A percentile compares a stretch with the other conserved stretches of the same genome.
phyloP scores from a whole-genome alignment of 2,329 filamentous ascomycete genomes.

The Hymenoscyphus repandus region DNA sequence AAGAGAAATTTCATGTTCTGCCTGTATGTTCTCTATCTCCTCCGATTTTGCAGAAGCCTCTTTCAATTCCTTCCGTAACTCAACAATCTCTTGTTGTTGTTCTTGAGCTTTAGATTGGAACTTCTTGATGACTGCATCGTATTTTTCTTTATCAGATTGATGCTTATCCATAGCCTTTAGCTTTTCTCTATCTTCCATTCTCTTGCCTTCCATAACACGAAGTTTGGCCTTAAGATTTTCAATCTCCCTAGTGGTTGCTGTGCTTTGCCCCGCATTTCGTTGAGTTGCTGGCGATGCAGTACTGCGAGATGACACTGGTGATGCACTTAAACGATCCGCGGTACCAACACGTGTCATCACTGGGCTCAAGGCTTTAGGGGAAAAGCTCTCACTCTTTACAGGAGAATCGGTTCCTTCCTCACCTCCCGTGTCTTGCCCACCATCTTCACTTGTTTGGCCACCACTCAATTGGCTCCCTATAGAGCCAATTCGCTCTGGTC shows the following conservation, averaged over 20 bases:
- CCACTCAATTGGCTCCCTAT: constrained; percentile 29
- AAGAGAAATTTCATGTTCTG: constrained; percentile 77
- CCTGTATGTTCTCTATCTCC: constrained; percentile 66
- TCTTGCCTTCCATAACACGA: constrained; percentile 80
- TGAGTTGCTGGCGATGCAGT: constrained; percentile 22
- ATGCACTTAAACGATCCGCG: constrained; percentile 17
- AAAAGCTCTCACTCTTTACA: constrained; percentile 37
- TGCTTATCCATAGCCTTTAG: constrained; percentile 72
- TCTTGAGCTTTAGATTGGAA: constrained; percentile 84
- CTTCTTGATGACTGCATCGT: constrained; percentile 82
- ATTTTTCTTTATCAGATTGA: constrained; percentile 71
- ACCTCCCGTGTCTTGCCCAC: constrained; percentile 25
- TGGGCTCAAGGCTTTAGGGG: constrained; percentile 29
- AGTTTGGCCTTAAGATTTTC: constrained; percentile 88
- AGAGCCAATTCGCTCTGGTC: constrained; percentile 26
- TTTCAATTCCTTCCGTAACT: constrained; percentile 72
- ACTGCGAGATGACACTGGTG: constrained; percentile 22
- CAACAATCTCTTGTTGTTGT: constrained; percentile 72
- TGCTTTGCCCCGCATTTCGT: constrained; percentile 20
- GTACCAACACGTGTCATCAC: constrained; percentile 23
- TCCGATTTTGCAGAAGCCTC: constrained; percentile 67
- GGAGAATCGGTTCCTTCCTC: constrained; percentile 36
- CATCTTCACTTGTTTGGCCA: constrained; percentile 25
- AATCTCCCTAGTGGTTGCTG: constrained; percentile 51
- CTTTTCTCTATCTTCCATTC: constrained; percentile 78